phyloP scores from a whole-genome alignment of 257 asterid genomes.

The Nicotiana knightiana region DNA sequence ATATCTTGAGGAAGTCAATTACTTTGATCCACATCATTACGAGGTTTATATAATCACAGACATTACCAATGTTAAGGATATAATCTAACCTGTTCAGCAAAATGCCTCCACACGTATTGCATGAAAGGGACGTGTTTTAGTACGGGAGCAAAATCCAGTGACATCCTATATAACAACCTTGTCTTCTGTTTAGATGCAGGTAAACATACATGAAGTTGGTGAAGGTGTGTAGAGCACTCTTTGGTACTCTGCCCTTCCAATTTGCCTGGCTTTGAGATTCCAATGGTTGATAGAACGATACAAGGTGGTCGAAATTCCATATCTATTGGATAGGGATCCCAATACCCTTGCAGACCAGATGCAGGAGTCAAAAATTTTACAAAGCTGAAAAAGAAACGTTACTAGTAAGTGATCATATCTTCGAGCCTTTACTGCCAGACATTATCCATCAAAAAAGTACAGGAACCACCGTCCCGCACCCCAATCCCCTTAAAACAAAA shows the following conservation, averaged over 20 bases:
- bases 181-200: constrained; percentile 87
- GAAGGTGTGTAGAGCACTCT: constrained; percentile 89
- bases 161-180: constrained; percentile 87
- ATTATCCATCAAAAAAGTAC: not conserved
- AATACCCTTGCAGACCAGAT: constrained; percentile 81
- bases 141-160: constrained; percentile 90
- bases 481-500: not conserved
- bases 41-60: not conserved
- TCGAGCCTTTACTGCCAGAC: not conserved
- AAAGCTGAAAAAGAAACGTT: constrained; percentile 46
- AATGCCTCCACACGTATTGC: constrained; percentile 78
- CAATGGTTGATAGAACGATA: constrained; percentile 85
- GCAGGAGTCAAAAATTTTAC: constrained; percentile 85
- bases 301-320: constrained; percentile 96
- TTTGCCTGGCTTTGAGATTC: constrained; percentile 89
- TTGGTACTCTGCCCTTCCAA: constrained; percentile 71
- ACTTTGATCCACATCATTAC: not conserved
- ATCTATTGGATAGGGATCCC: constrained; percentile 98
- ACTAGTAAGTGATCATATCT: not conserved
- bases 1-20: not conserved
- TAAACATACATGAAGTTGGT: constrained; percentile 90
- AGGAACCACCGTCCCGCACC: not conserved
- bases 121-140: constrained; percentile 81
- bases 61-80: not conserved
- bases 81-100: constrained; percentile 70